These are phyloP conservation scores for Galeopsis tetrahit DNA, from an alignment of 257 asterid species.

Conservation along the genomic window DNA sequence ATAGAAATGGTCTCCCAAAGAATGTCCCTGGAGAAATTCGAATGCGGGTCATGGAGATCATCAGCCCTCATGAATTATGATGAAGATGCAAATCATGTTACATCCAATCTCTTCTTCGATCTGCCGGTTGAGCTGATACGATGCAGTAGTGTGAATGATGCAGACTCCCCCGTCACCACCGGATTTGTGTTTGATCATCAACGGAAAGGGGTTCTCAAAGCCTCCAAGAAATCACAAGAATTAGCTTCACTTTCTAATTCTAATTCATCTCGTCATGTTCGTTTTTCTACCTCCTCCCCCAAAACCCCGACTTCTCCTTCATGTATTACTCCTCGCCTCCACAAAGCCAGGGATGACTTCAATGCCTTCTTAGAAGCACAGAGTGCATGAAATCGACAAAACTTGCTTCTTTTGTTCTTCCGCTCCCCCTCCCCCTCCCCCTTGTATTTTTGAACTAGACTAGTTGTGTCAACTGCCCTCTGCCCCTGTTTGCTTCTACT, in stretches of 20 bases:
- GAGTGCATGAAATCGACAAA: conserved; percentile 36
- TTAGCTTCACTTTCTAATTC: conserved; percentile 7
- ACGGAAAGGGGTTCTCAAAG: conserved; percentile 66
- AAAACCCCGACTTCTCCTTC: conserved; percentile 45
- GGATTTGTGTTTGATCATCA: conserved; percentile 57
- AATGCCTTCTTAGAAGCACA: conserved; percentile 75
- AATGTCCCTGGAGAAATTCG: conserved; percentile 78
- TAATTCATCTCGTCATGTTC: conserved; percentile 61
- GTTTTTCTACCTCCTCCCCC: conserved; percentile 62
- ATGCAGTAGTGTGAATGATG: conserved; percentile 48
- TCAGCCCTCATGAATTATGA: conserved; percentile 48
- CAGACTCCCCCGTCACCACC: conserved; percentile 60
- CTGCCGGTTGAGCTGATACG: conserved; percentile 82
- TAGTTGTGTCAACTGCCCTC: neutral
- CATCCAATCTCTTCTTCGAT: conserved; percentile 67
- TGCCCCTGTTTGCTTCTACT: neutral
- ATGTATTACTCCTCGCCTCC: conserved; percentile 55
- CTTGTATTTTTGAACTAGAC: neutral
- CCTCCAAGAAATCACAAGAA: conserved; percentile 38
- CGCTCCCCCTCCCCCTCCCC: neutral
- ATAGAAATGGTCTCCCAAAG: conserved; percentile 51
- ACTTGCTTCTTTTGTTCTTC: neutral
- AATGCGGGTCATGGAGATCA: conserved; percentile 85
- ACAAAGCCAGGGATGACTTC: conserved; percentile 65
- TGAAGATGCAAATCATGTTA: conserved; percentile 38